Base-by-base conservation (phyloP, 495 filamentous ascomycete genomes). In the Xylaria acuta region DNA sequence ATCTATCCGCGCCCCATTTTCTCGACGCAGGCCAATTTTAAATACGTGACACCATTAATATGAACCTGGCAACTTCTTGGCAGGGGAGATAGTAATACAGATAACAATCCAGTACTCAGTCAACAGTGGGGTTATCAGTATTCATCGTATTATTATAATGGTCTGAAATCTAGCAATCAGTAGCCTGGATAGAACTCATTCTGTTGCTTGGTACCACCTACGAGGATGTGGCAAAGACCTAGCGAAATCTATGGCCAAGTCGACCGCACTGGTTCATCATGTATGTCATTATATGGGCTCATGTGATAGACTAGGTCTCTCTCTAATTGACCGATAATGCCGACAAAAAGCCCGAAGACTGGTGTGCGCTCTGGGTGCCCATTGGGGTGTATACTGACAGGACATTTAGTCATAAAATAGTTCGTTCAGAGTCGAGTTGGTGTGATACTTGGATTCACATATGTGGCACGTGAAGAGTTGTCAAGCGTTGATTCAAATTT, bases 351-450 rank as follows among this genome's bases (percentile, higher is more conserved):
- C 41, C 30, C 27, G 45, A 67, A 27, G 20, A 20, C 36, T 67
- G 16, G 34, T 30, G 4, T 54, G 14, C 5, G 34, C 49, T 56
- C 11, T 20, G 11, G 14, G 43, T 18, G 34, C n/a, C 20, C 34
- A 40, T 60, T 60, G 58, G 58, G 34, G 58, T 3, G 32, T 38
- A 56, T 32, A 38, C 30, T 22, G 34, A 8, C 20, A 22, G 25
- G 63, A 49, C 32, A 65, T 49, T 65, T 64, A 6, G 22, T 30
- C n/a, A 63, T 64, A n/a, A 64, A 43, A 41, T 22, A 64, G 20
- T 27, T 43, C 14, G 22, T 64, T 43, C 18, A 30, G 38, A 25
- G 12, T 40, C 38, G 36, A 64, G 38, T 30, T 20, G 30, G n/a
- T 43, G 41, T 65, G 25, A 32, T 34, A 34, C 30, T 9, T n/a